A percentile compares a stretch with the other conserved stretches of the same genome.
These are phyloP conservation scores for Cordyceps javanica DNA, from an alignment of 2,329 filamentous ascomycete species.

Conservation along the genomic window DNA sequence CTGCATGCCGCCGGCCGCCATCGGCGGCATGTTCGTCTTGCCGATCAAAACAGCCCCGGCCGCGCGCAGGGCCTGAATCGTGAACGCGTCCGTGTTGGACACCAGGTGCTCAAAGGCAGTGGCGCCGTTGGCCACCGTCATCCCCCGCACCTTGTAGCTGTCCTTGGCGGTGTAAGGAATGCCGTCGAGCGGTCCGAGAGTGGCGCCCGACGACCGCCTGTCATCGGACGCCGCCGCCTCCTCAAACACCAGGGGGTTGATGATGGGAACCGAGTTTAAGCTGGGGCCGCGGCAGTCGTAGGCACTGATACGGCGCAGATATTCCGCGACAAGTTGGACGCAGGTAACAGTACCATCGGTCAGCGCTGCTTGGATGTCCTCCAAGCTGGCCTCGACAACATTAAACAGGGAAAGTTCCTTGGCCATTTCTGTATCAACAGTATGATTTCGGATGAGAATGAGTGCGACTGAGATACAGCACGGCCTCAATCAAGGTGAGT, in stretches of 20 bases:
- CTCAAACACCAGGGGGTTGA: slow-evolving; percentile 22
- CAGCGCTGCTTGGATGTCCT: slow-evolving; percentile 20
- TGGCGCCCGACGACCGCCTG: slow-evolving; percentile 16
- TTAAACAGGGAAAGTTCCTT: slow-evolving; percentile 11
- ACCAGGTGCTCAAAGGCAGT: slow-evolving; percentile 45
- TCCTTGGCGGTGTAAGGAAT: slow-evolving; percentile 55
- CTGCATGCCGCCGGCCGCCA: slow-evolving; percentile 52
- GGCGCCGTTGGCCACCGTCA: slow-evolving; percentile 48
- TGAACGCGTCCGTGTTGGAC: slow-evolving; percentile 46
- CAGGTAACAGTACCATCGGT: slow-evolving; percentile 15
- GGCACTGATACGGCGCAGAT: slow-evolving; percentile 21
- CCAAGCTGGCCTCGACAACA: slow-evolving; percentile 22
- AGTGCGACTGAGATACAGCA: no score
- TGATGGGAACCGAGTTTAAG: slow-evolving; percentile 23
- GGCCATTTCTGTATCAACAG: neutral
- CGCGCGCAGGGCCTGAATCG: slow-evolving; percentile 38
- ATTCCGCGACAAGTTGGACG: slow-evolving; percentile 23
- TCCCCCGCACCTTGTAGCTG: slow-evolving; percentile 46
- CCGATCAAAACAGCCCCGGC: slow-evolving; percentile 43
- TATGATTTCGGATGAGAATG: neutral
- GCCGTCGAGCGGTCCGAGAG: slow-evolving; percentile 37
- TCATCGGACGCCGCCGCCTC: slow-evolving; percentile 25
- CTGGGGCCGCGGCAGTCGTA: slow-evolving; percentile 21
- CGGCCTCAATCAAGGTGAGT: no score
- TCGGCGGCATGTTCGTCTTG: slow-evolving; percentile 27